Conservation (phyloP, 306 rosid species). For the Luffa acutangula region DNA sequence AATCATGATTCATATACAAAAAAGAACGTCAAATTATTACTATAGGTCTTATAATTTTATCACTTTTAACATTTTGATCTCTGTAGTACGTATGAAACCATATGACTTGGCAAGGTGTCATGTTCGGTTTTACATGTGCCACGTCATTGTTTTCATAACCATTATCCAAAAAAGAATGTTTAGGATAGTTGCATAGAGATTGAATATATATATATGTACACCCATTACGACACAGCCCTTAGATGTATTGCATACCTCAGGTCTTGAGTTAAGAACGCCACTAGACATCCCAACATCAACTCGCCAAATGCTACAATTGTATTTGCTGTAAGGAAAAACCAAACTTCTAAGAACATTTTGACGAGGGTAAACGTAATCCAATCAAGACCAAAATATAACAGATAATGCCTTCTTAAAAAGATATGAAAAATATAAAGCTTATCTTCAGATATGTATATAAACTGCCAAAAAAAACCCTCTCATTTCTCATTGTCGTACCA, state of each 20-base stretch:
- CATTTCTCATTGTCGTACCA: constrained; percentile 36
- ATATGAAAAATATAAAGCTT: neutral
- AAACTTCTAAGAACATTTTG: neutral
- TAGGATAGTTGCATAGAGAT: neutral
- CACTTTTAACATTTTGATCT: neutral
- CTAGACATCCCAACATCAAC: constrained; percentile 97
- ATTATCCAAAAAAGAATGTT: neutral
- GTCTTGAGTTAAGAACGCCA: constrained; percentile 84
- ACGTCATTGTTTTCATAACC: neutral
- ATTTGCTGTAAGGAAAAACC: constrained; percentile 45
- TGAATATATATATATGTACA: neutral
- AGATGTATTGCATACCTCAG: constrained; percentile 56
- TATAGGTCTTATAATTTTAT: neutral
- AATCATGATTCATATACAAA: neutral
- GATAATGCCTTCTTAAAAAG: neutral
- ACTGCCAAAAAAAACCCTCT: neutral
- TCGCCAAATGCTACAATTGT: constrained; percentile 93
- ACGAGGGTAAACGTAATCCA: neutral
- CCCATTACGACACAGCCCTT: neutral
- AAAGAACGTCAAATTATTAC: neutral
- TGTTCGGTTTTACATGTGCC: neutral
- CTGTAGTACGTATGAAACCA: neutral
- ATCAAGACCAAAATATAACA: neutral
- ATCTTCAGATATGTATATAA: neutral
- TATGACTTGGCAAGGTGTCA: neutral